Base-by-base conservation (phyloP, 2,329 filamentous ascomycete species). In the Fusarium sp. region DNA sequence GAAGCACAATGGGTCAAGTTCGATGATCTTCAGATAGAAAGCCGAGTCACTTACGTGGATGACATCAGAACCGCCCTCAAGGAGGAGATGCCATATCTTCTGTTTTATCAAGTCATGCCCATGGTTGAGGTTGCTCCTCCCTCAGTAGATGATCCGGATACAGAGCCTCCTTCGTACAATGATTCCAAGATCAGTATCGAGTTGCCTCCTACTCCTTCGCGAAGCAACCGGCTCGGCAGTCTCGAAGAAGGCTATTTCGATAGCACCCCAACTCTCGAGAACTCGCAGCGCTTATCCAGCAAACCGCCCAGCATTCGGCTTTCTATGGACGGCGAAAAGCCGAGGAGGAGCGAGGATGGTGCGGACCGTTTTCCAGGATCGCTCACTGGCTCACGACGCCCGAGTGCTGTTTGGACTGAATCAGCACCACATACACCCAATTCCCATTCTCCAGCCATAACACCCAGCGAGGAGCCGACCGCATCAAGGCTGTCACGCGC, bases 71-170 rank as follows among this genome's bases (percentile, higher is more conserved):
- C 91, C 71, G 91, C 93, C 0, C 82, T 98, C 52, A 91, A 89
- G 71, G 87, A 91, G n/a, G 94, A 98, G 78, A 97, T 94, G 78
- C 95, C 96, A 0, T 98, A 98, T 78, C 86, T 98, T 9, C 84
- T 99, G 0, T 98, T 98, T 79, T 99, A 98, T 76, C 95, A 98
- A 79, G 93, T 98, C 42, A 88, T 97, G 30, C 94, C 95, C 0
- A 94, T 97, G 75, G 88, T 93, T 30, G 92, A 94, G 59, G 87
- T 91, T 10, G 82, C 84, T 2, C 77, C 81, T 2, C 80, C 82
- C 14, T 85, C 85, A 7, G 82, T 83, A 0, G 83, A 85, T 9
- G 80, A 80, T 46, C 83, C 81, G 2, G 82, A 84, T 32, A 79
- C 79, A 4, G 84, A 84, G 34, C 89, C 88, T 5, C 89, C 89